A percentile compares a stretch with the other conserved stretches of the same genome.
Conservation (phyloP, 2,329 filamentous ascomycete genomes). For the Talaromyces sp. region DNA sequence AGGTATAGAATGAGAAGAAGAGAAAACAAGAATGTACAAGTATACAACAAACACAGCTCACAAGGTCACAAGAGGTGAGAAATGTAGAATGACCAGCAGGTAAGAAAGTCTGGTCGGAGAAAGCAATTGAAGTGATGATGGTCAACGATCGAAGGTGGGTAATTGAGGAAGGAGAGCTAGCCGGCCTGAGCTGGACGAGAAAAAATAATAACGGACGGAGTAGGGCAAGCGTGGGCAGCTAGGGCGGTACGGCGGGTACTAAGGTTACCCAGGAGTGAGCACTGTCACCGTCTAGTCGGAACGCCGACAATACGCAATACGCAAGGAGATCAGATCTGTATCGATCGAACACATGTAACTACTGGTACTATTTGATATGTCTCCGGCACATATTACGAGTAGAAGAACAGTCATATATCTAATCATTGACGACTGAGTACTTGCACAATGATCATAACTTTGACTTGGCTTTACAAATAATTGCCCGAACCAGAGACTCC, state of each 20-base stretch:
- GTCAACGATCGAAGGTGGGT: neutral
- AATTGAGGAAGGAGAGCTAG: slow-evolving; percentile 3
- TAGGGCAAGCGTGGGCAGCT: slow-evolving; percentile 5
- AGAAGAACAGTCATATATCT: neutral
- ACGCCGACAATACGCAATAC: neutral
- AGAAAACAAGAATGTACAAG: slow-evolving; percentile 2
- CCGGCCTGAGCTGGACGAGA: slow-evolving; percentile 1
- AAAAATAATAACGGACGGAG: slow-evolving; percentile 9
- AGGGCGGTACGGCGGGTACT: neutral
- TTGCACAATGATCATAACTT: too few species aligned
- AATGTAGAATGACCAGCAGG: slow-evolving; percentile 4
- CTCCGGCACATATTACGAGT: neutral
- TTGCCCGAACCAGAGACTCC: neutral
- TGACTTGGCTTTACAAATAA: neutral
- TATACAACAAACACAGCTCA: neutral
- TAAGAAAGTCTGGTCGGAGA: slow-evolving; percentile 1
- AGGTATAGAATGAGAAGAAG: neutral
- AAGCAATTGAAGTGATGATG: neutral
- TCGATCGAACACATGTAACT: neutral
- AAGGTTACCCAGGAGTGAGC: neutral
- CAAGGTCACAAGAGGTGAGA: neutral
- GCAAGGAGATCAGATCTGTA: slow-evolving; percentile 3
- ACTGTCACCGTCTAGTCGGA: neutral
- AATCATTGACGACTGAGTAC: neutral
- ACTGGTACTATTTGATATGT: neutral